Base-by-base conservation (phyloP, 1,139 yeast genomes). In the Meyerozyma elateridarum region DNA sequence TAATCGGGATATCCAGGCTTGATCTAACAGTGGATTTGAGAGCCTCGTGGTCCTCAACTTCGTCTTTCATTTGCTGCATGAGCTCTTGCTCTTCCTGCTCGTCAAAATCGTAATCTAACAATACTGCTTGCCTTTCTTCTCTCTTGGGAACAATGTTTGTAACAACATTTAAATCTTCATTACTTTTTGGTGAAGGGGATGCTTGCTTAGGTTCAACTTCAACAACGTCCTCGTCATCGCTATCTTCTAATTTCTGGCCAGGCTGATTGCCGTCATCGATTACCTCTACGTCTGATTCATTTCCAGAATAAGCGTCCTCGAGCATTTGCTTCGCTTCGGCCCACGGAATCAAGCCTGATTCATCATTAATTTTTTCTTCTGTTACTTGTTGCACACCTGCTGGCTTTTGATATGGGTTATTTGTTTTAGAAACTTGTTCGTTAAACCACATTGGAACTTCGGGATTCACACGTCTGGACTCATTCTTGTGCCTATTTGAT, bases 41-140 rank as follows among this genome's bases (percentile, higher is more conserved):
- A 12, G 72, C 57, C 34, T 75, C 79, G 50, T 84, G 85, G 34
- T 85, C 95, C 21, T 63, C 66, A 33, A 78, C 83, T 52, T 91
- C 98, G 29, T 71, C 70, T 28, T 66, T 65, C 38, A 89, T 56
- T 42, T 79, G 83, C 25, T 75, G 69, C 3, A 71, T 65, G 2
- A 87, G 56, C 11, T 75, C 71, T 19, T 76, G 78, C 36, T 85
- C 95, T 37, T 89, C 96, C 20, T 78, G 80, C 36, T 84, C 88
- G 16, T 79, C 83, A 51, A 76, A 85, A 37, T 75, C 83, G 44
- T 79, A 81, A 37, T 79, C 83, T 5, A 72, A 43, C 3, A 52
- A 42, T 9, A 47, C 52, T 6, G 55, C 52, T 34, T 43, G 45
- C 30, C 53, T 41, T 13, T 33, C 32, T 35, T 26, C 19, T 13